phyloP scores from a whole-genome alignment of 306 rosid species.

The Morella rubra region DNA sequence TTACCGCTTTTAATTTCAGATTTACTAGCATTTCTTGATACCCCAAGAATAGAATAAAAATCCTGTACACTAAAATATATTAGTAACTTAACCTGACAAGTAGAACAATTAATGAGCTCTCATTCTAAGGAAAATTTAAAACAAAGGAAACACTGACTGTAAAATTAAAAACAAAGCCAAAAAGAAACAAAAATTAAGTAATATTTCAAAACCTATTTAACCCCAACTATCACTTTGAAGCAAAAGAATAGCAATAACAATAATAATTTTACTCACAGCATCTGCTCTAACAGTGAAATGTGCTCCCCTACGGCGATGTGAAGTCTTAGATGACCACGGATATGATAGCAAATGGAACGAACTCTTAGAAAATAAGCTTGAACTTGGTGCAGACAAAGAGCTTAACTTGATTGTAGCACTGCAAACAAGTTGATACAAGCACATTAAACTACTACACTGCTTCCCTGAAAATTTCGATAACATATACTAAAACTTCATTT shows the following conservation, averaged over 20 bases:
- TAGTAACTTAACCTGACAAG: slow-evolving; percentile 19
- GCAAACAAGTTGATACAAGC: slow-evolving; percentile 35
- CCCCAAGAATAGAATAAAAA: slow-evolving; percentile 89
- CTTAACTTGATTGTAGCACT: slow-evolving; percentile 54
- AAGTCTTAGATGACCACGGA: slow-evolving; percentile 46
- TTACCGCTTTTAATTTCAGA: slow-evolving; percentile 94
- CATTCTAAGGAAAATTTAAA: neutral
- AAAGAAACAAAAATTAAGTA: too few relatives aligned
- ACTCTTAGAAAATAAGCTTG: slow-evolving; percentile 60
- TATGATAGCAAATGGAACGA: slow-evolving; percentile 45
- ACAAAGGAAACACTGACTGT: neutral
- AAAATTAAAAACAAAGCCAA: neutral
- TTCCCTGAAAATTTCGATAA: neutral
- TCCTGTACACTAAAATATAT: slow-evolving; percentile 56
- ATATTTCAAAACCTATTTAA: neutral
- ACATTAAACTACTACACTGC: slow-evolving; percentile 7
- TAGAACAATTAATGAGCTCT: slow-evolving; percentile 7
- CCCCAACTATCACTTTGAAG: slow-evolving; percentile 5
- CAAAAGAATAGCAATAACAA: slow-evolving; percentile 21
- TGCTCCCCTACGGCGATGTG: slow-evolving; percentile 56
- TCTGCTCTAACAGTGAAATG: slow-evolving; percentile 80
- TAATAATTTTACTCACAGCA: slow-evolving; percentile 51
- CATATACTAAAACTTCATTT: neutral
- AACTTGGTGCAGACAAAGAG: slow-evolving; percentile 52
- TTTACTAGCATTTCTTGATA: slow-evolving; percentile 79